phyloP scores from a whole-genome alignment of 768 basidiomycete genomes.

The Lactarius sanguifluus region DNA sequence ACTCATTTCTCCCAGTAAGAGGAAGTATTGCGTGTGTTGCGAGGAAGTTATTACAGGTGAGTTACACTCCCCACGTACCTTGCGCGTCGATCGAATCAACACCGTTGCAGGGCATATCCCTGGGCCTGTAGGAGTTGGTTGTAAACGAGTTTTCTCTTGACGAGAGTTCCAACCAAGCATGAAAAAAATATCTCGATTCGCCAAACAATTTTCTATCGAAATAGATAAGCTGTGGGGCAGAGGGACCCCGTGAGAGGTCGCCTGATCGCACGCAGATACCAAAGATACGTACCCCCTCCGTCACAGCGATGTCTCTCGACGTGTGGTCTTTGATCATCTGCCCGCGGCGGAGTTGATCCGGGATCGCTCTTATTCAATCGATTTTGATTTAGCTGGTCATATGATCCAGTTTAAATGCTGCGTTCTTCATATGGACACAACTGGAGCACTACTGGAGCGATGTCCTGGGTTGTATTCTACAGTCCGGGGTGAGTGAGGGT shows the following conservation, averaged over 20 bases:
- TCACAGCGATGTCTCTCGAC: background rate
- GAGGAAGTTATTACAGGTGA: slow-evolving; percentile 19
- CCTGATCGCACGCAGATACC: too few relatives aligned
- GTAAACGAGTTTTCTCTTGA: slow-evolving; percentile 22
- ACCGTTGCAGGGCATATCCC: slow-evolving; percentile 17
- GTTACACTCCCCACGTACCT: background rate
- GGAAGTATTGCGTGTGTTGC: slow-evolving; percentile 27
- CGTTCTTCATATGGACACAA: background rate
- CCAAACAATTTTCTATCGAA: background rate
- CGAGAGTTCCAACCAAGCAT: background rate
- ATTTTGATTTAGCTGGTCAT: background rate
- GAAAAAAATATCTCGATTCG: too few relatives aligned
- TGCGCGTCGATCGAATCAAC: background rate
- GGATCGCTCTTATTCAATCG: background rate
- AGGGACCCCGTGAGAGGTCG: background rate
- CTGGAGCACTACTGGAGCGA: background rate
- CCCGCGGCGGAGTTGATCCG: background rate
- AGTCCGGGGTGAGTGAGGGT: background rate
- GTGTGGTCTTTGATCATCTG: background rate
- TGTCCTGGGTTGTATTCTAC: background rate
- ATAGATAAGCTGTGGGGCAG: background rate
- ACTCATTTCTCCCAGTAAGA: background rate
- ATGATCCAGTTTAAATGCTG: background rate
- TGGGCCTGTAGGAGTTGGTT: slow-evolving; percentile 24
- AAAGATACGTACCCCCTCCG: background rate